Conservation (phyloP, 768 basidiomycete species). For the Mycena kentingensis region DNA sequence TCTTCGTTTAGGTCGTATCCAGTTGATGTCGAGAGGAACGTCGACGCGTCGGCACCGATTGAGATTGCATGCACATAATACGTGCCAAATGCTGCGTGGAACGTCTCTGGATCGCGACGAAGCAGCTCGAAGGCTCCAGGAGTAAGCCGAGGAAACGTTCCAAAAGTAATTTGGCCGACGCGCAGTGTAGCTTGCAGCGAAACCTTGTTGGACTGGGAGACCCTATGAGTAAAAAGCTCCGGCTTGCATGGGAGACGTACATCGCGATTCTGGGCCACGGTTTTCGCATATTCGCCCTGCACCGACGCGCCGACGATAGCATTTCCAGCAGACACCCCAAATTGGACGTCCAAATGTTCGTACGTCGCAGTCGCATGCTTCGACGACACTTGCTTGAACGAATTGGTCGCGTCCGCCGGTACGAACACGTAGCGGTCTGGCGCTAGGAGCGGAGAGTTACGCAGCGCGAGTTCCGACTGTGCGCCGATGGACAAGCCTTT, state of each 20-base stretch:
- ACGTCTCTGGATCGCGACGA: neutral
- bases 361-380: neutral
- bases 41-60: neutral
- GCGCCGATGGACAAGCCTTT: no score
- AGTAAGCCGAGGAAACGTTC: neutral
- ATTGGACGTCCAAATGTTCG: constrained; percentile 1
- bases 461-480: no score
- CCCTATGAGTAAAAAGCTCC: neutral
- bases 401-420: neutral
- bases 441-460: no score
- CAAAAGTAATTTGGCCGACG: neutral
- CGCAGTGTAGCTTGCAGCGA: neutral
- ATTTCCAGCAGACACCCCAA: neutral
- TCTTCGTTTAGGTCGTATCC: neutral
- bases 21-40: neutral
- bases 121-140: neutral
- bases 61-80: neutral
- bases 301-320: neutral
- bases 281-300: neutral
- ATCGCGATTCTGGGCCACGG: neutral
- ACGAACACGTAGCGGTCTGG: no score
- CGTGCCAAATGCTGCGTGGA: neutral
- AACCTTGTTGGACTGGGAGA: neutral
- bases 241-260: neutral
- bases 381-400: neutral